These are phyloP conservation scores for Chaetoceros tenuissimus DNA, from an alignment of 108 stramenopile species.

Conservation along the genomic window DNA sequence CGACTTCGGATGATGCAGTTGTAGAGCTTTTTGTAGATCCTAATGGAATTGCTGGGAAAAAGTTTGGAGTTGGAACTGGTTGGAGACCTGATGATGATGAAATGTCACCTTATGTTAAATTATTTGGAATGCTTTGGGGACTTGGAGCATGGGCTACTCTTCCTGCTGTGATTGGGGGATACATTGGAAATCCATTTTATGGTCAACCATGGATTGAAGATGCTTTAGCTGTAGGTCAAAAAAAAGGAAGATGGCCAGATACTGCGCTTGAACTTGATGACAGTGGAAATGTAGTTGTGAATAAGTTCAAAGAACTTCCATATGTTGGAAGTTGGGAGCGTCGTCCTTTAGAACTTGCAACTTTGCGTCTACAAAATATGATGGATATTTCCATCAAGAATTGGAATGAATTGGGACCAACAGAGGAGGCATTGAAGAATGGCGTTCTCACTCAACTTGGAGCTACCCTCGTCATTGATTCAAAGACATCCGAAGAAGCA, in stretches of 20 bases:
- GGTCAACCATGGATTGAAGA: conserved; percentile 81
- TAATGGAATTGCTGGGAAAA: conserved; percentile 46
- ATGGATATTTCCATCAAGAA: conserved; percentile 71
- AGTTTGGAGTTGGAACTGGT: conserved; percentile 69
- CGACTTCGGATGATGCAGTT: conserved; percentile 9
- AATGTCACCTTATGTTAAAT: conserved; percentile 74
- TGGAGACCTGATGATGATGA: conserved; percentile 72
- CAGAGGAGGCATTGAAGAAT: conserved; percentile 48
- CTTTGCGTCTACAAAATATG: conserved; percentile 85
- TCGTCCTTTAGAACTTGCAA: conserved; percentile 83
- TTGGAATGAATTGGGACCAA: conserved; percentile 74
- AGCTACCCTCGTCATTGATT: conserved; percentile 57
- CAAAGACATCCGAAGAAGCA: conserved; percentile 20
- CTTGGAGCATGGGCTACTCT: conserved; percentile 86
- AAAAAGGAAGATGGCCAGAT: conserved; percentile 74
- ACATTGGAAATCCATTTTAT: conserved; percentile 84
- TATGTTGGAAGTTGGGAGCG: conserved; percentile 79
- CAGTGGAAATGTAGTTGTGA: conserved; percentile 34
- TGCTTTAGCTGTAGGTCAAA: conserved; percentile 68
- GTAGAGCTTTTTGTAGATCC: conserved; percentile 75
- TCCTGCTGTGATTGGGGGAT: conserved; percentile 87
- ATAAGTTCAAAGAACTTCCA: conserved; percentile 74
- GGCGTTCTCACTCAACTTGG: conserved; percentile 84
- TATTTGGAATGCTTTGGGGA: conserved; percentile 88
- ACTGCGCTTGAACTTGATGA: conserved; percentile 58